phyloP scores from a whole-genome alignment of 140 eudicot genomes.

The Cichorium intybus region DNA sequence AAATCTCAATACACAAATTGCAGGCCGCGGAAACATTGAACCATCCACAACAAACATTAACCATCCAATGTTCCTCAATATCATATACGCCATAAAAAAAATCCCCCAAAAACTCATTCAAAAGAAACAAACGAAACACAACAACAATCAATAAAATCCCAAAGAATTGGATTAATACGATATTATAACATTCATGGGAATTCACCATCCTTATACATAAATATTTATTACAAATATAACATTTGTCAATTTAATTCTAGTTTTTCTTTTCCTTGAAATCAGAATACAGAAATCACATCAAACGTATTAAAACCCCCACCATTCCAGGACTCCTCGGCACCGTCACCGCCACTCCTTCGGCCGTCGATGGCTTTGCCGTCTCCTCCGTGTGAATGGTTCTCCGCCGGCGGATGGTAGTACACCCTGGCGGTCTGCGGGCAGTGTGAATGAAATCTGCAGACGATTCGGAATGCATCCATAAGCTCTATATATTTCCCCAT shows the following conservation, averaged over 20 bases:
- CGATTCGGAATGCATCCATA: conserved; percentile 46
- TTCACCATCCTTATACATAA: conserved; percentile 5
- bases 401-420: conserved; percentile 66
- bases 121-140: not conserved
- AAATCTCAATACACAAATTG: conserved; percentile 5
- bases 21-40: conserved; percentile 22
- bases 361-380: conserved; percentile 11
- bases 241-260: not conserved
- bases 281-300: conserved; percentile 35
- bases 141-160: conserved; percentile 2
- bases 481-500: conserved; percentile 52
- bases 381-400: conserved; percentile 30
- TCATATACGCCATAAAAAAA: not conserved
- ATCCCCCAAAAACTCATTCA: not conserved
- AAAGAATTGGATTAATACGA: not conserved
- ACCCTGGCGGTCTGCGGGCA: conserved; percentile 64
- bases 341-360: conserved; percentile 5
- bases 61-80: conserved; percentile 11
- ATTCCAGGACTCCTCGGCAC: conserved; percentile 5
- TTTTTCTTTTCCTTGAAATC: conserved; percentile 6
- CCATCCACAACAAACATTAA: conserved; percentile 7
- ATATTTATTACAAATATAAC: not conserved
- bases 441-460: conserved; percentile 55
- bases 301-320: conserved; percentile 16
- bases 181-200: conserved; percentile 6